Base-by-base conservation (phyloP, 129 eudicot species). In the Mikania micrantha region DNA sequence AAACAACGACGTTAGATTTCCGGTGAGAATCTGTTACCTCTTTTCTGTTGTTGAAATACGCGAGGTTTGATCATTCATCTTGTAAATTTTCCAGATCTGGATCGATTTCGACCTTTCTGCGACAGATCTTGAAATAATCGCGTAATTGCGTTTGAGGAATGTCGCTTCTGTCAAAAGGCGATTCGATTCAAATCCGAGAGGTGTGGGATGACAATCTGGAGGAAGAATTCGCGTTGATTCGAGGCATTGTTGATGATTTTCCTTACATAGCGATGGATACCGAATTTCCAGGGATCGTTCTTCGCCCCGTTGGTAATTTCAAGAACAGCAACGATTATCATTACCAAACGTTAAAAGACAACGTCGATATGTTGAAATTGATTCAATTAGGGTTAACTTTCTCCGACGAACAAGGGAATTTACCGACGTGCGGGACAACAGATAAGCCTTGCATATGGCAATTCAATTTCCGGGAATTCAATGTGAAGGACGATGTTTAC, bases 251-350 rank as follows among this genome's bases (percentile, higher is more conserved):
- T 44, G 97, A 90, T 70, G 77, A 72, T 1, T 87, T 73, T 52
- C 92, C 97, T 0, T 90, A 82, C 64, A 47, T 90, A 16, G 97
- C 97, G 0, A 90, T 90, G 95, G 97, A 90, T 39, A 90, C 97
- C 2, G 97, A 90, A 72, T 90, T 90, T 65, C 97, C 97, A 0
- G 95, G 97, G 12, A 75, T 87, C 40, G 97, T 90, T 76, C 77
- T 84, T 20, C 87, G 97, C 5, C 95, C 87, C 0, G 86, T 90
- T 0, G 97, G 97, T 11, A 80, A 80, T 79, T 87, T 90, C 80
- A 85, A 83, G 74, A 84, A 77, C 69, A 78, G 72, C 45, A 82
- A 71, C 22, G 97, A 90, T 36, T 87, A 61, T 76, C 95, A 90
- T 79, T 87, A 84, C 80, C 88, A 85, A 63, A 87, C 95, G 0